A percentile compares a stretch with the other conserved stretches of the same genome.
These are phyloP conservation scores for Rhizoclosmatium globosum DNA, from an alignment of 192 early-diverging fungal genomes.

Conservation along the genomic window DNA sequence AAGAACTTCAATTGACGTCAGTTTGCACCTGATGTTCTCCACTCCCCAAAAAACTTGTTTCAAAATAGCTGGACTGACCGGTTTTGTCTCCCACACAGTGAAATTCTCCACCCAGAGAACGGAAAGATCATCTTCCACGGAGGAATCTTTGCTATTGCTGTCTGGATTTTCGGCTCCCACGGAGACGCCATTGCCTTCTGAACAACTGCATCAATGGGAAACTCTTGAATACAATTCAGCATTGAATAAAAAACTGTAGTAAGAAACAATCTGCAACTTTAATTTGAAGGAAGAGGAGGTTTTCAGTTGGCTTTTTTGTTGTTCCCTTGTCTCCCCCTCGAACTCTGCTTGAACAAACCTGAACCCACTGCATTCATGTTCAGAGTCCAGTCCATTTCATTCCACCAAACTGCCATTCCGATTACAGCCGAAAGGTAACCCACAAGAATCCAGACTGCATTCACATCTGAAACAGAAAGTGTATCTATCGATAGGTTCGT, in stretches of 20 bases:
- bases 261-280: background rate
- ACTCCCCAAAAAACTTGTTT: background rate
- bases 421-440: slow-evolving; percentile 12
- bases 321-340: too few relatives aligned
- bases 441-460: slow-evolving; percentile 12
- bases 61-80: background rate
- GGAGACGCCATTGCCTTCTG: slow-evolving; percentile 29
- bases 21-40: background rate
- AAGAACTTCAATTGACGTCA: background rate
- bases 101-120: slow-evolving; percentile 41
- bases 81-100: slow-evolving; percentile 1
- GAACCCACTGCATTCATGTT: slow-evolving; percentile 19
- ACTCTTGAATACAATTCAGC: background rate
- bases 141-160: slow-evolving; percentile 39
- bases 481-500: slow-evolving; percentile 86
- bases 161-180: slow-evolving; percentile 23
- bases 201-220: background rate
- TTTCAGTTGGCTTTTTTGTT: too few relatives aligned
- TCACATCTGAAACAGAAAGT: slow-evolving; percentile 38
- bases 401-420: slow-evolving; percentile 22
- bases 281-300: too few relatives aligned
- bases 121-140: slow-evolving; percentile 40
- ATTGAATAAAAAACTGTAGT: background rate
- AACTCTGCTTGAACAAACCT: too few relatives aligned
- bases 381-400: slow-evolving; percentile 21